Base-by-base conservation (phyloP, 2,329 filamentous ascomycete species). In the Aspergillus brunneoviolaceus region DNA sequence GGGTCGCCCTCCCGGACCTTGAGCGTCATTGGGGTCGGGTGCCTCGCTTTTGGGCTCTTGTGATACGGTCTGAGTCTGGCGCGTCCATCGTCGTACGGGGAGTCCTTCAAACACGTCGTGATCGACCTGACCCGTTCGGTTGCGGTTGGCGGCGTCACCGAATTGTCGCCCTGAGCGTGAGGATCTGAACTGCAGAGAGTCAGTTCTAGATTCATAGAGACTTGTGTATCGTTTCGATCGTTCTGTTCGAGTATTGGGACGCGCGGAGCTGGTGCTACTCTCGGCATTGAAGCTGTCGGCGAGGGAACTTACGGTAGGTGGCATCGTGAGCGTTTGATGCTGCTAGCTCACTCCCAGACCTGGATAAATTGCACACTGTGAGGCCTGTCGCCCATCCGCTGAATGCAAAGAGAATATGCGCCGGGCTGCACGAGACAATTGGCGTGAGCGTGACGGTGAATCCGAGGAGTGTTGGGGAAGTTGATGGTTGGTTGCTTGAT, bases 81-180 rank as follows among this genome's bases (percentile, higher is more conserved):
- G 87, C 58, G 90, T 87, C 89, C 92, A 98, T 84, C 96, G 92
- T 70, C 92, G 89, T 60, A 97, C 89, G 16, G 94, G 94, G 11
- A 97, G 84, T 61, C 92, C 91, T 82, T 85, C 81, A 53, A 86
- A 83, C 53, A 87, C 81, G 79, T 89, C 88, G 72, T 88, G 85
- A 65, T 90, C 87, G 56, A 83, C 79, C 65, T 85, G 83, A 49
- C 76, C 77, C 31, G 72, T 74, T 65, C 78, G 72, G 53, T 72
- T 76, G 51, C 78, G 74, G 57, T 74, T 74, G 50, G 72, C 63
- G 49, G 63, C 64, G 47, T 78, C 79, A 62, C 85, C 83, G 59
- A 83, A 83, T 65, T 85, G 81, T 61, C 85, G 84, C 62, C 82
- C 84, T 21, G 83, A 82, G 63, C 84, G 83, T 59, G 82, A 81